Base-by-base conservation (phyloP, 73 alveolate species). In the Symbiodinium pilosum region DNA sequence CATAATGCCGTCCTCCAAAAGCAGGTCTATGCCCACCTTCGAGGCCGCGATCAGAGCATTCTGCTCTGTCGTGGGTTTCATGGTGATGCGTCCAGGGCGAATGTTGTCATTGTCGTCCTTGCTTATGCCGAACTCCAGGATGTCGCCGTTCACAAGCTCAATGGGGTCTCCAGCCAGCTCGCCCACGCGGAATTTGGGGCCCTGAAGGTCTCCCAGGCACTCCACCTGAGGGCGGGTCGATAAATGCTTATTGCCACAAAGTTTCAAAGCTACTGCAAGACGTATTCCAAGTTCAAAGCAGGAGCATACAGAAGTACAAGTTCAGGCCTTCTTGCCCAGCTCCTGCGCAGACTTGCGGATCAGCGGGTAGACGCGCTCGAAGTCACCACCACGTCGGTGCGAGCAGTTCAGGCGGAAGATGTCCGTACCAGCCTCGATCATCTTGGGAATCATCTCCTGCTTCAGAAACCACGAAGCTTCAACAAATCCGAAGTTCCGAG, bases 111-210 rank as follows among this genome's bases (percentile, higher is more conserved):
- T 91, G 83, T 91, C 97, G 40, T 91, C 98, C 98, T 71, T 30
- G 42, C 92, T 84, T 43, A 93, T 93, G 38, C 93, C 98, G 68
- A 93, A 93, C 93, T 93, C 98, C 92, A 91, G 71, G 56, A 91
- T 40, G 41, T 91, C 97, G 30, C 97, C 97, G 44, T 91, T 86
- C 41, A 69, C 71, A 81, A 91, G 38, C 28, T 77, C 86, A 44
- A 91, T 44, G 20, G 97, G 97, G 7, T 91, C 97, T 0, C 77
- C 89, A 16, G 98, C 98, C 92, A 93, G 28, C 84, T 93, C 98
- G n/a, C 98, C 98, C 51, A 93, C 98, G 20, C 98, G 98, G 98
- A 93, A 93, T 84, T 93, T 93, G 44, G 98, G 98, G 2, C 98
- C 98, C 84, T 93, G 98, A n/a, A 93, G 68, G 68, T 93, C 98